Evolutionary conservation across 768 basidiomycete genomes (phyloP).

Genomic region (Lactarius sanguifluus): DNA sequence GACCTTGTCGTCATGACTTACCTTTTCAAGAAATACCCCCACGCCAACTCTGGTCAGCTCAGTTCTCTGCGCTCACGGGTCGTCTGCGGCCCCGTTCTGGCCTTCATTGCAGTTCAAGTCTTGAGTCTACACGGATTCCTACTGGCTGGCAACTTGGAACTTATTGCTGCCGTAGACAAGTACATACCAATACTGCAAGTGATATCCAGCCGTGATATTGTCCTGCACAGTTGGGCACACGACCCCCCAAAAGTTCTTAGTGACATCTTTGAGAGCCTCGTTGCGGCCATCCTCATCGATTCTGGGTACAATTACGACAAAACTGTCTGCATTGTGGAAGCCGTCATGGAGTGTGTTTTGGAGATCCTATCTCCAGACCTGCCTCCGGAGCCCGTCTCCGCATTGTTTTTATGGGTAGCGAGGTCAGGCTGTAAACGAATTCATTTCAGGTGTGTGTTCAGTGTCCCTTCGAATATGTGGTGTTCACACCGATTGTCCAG

Average conservation of each 20-base stretch:
- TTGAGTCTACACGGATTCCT: slow-evolving; percentile 69
- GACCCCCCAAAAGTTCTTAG: slow-evolving; percentile 85
- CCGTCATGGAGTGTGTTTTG: slow-evolving; percentile 67
- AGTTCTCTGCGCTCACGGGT: slow-evolving; percentile 67
- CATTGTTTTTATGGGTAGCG: slow-evolving; percentile 67
- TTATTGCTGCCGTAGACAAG: slow-evolving; percentile 61
- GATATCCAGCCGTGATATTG: slow-evolving; percentile 58
- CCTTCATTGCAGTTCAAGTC: slow-evolving; percentile 62
- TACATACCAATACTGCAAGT: slow-evolving; percentile 60
- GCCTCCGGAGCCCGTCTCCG: slow-evolving; percentile 69
- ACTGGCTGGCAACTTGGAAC: slow-evolving; percentile 65
- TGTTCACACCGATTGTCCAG: slow-evolving; percentile 34
- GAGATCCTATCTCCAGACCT: slow-evolving; percentile 56
- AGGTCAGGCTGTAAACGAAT: slow-evolving; percentile 54
- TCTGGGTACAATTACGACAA: slow-evolving; percentile 71
- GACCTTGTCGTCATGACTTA: slow-evolving; percentile 72
- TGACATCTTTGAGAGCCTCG: slow-evolving; percentile 81
- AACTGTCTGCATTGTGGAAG: slow-evolving; percentile 57
- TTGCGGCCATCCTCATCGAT: slow-evolving; percentile 84
- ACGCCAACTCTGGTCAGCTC: slow-evolving; percentile 74
- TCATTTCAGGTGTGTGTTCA: slow-evolving; percentile 44
- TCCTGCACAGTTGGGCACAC: slow-evolving; percentile 72
- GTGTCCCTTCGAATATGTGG: slow-evolving; percentile 29
- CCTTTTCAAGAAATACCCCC: slow-evolving; percentile 66
- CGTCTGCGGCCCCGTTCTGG: slow-evolving; percentile 73